A percentile compares a stretch with the other conserved stretches of the same genome.
These are phyloP conservation scores for Blastocystis sp. DNA, from an alignment of 352 stramenopile species.

Conservation along the genomic window DNA sequence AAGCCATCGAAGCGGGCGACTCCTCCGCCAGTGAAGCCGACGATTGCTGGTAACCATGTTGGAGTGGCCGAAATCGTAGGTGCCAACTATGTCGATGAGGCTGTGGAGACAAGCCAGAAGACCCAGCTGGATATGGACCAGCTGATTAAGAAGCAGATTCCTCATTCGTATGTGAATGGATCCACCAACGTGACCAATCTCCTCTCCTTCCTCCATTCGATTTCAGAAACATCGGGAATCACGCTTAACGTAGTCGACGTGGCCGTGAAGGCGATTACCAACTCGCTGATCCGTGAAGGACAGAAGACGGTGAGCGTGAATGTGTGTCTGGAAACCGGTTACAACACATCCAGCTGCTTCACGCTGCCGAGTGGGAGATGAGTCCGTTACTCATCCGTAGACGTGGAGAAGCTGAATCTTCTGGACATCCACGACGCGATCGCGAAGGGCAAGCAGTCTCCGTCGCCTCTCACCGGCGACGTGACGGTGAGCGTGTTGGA, in stretches of 20 bases:
- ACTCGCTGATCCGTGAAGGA: background rate
- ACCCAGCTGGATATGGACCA: constrained; percentile 10
- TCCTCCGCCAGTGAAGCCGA: background rate
- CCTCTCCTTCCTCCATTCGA: background rate
- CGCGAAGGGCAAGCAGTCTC: background rate
- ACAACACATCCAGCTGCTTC: background rate
- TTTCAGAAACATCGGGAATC: background rate
- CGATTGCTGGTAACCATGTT: background rate
- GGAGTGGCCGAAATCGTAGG: background rate
- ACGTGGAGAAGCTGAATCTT: constrained; percentile 6
- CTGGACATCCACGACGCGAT: constrained; percentile 27
- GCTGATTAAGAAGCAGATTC: constrained; percentile 9
- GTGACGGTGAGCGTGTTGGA: constrained; percentile 10
- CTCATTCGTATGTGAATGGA: background rate
- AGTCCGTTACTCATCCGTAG: background rate
- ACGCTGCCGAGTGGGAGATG: background rate
- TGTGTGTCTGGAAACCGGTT: background rate
- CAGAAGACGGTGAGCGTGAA: constrained; percentile 17
- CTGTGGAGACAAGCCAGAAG: background rate
- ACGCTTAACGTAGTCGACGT: background rate
- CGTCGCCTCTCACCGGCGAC: background rate
- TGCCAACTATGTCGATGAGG: background rate
- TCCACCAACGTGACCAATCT: background rate
- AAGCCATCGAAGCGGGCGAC: background rate
- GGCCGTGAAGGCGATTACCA: constrained; percentile 24